These are phyloP conservation scores for Wickerhamomyces sydowiorum DNA, from an alignment of 805 yeast genomes.

Conservation along the genomic window DNA sequence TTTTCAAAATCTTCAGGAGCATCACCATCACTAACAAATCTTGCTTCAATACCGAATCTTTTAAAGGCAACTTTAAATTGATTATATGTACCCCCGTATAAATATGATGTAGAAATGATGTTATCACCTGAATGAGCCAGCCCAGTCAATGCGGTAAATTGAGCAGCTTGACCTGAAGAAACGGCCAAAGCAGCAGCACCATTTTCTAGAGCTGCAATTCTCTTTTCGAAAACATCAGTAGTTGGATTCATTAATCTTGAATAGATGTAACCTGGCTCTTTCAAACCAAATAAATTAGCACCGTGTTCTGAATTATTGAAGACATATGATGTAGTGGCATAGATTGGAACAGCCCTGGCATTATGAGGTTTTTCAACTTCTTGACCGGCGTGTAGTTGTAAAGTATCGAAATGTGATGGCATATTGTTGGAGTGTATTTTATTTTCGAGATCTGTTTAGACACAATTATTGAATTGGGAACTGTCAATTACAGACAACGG, in stretches of 20 bases:
- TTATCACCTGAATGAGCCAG: constrained; percentile 88
- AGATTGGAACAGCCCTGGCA: constrained; percentile 87
- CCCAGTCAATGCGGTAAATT: constrained; percentile 75
- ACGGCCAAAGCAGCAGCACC: constrained; percentile 90
- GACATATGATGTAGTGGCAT: constrained; percentile 85
- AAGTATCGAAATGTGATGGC: constrained; percentile 78
- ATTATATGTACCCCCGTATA: constrained; percentile 96
- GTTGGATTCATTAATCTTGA: constrained; percentile 93
- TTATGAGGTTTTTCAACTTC: constrained; percentile 51
- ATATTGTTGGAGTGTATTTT: constrained; percentile 14
- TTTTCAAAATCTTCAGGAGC: constrained; percentile 63
- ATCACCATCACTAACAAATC: constrained; percentile 77
- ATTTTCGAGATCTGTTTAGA: no score
- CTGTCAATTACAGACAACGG: no score
- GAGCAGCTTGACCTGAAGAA: constrained; percentile 97
- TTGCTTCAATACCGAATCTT: constrained; percentile 78
- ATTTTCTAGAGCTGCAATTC: constrained; percentile 89
- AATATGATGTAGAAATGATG: constrained; percentile 75
- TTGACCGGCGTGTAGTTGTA: constrained; percentile 96
- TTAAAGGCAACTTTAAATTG: constrained; percentile 91
- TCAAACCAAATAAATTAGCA: constrained; percentile 81
- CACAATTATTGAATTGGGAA: no score
- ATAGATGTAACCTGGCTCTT: constrained; percentile 81
- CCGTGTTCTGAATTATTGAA: constrained; percentile 89
- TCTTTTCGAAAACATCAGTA: constrained; percentile 80